Percentiles rank a stretch among this genome's conserved stretches.
Conservation (phyloP, 345 rosid genomes). For the Salix koriyanagi region DNA sequence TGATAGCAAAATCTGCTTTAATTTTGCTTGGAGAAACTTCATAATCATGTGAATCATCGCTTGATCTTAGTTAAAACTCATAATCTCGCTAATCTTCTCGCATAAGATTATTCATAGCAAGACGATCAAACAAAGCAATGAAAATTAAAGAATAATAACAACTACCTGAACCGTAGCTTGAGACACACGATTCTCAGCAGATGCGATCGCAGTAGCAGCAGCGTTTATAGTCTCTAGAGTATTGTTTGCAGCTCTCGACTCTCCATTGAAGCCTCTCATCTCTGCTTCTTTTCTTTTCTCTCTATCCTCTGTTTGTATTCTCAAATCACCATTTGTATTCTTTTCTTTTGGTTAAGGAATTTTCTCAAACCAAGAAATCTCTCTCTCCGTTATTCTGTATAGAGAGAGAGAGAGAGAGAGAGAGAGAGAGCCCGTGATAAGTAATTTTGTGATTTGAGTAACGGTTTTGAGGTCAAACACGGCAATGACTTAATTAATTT, state of each 20-base stretch:
- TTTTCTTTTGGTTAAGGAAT: background rate
- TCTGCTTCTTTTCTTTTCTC: constrained; percentile 2
- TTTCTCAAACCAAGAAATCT: background rate
- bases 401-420: background rate
- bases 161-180: constrained; percentile 55
- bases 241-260: constrained; percentile 36
- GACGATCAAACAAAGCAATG: background rate
- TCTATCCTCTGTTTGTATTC: background rate
- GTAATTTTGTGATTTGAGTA: background rate
- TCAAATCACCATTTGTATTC: background rate
- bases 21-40: background rate
- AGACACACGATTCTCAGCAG: constrained; percentile 61
- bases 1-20: constrained; percentile 3
- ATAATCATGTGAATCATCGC: background rate
- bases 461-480: constrained; percentile 50
- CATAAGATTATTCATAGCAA: too few species aligned
- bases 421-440: background rate
- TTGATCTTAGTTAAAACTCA: background rate
- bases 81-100: background rate
- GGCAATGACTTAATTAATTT: constrained; percentile 39
- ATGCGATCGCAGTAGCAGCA: constrained; percentile 85
- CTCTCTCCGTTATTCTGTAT: background rate
- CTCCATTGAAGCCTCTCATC: constrained; percentile 49
- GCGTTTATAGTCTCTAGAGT: constrained; percentile 71
- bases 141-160: background rate